A percentile compares a stretch with the other conserved stretches of the same genome.
Conservation (phyloP, 345 rosid genomes). For the Eucalyptus globulus region DNA sequence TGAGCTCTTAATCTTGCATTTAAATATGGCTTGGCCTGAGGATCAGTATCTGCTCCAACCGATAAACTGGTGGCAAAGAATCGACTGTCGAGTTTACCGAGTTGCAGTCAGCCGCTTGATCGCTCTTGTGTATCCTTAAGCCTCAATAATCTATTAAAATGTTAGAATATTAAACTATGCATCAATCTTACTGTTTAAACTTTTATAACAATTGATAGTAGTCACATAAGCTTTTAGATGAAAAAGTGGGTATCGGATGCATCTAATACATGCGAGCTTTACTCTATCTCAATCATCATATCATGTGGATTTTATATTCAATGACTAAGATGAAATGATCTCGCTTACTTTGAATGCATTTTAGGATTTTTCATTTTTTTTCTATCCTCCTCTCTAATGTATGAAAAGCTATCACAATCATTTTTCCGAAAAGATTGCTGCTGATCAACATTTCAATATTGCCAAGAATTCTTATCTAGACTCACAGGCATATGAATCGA, state of each 20-base stretch:
- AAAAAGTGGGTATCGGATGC: neutral
- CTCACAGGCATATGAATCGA: too few relatives aligned
- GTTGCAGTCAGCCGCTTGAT: neutral
- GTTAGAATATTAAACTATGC: too few relatives aligned
- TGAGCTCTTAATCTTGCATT: neutral
- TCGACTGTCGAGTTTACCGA: neutral
- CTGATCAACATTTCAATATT: neutral
- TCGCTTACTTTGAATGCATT: neutral
- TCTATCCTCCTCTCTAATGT: neutral
- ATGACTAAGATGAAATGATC: neutral
- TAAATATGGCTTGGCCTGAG: neutral
- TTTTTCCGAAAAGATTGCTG: neutral
- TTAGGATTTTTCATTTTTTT: neutral
- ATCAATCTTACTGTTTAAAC: accelerated
- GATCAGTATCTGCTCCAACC: too few relatives aligned
- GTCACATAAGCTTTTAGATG: too few relatives aligned
- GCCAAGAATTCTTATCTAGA: too few relatives aligned
- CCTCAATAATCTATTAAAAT: neutral
- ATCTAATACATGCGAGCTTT: neutral
- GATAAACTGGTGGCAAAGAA: neutral
- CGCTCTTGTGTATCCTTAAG: neutral
- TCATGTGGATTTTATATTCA: neutral
- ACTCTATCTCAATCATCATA: neutral
- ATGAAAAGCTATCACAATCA: neutral
- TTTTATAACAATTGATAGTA: accelerated